Evolutionary conservation across 306 rosid species (phyloP).

Genomic region (Acacia crassicarpa): DNA sequence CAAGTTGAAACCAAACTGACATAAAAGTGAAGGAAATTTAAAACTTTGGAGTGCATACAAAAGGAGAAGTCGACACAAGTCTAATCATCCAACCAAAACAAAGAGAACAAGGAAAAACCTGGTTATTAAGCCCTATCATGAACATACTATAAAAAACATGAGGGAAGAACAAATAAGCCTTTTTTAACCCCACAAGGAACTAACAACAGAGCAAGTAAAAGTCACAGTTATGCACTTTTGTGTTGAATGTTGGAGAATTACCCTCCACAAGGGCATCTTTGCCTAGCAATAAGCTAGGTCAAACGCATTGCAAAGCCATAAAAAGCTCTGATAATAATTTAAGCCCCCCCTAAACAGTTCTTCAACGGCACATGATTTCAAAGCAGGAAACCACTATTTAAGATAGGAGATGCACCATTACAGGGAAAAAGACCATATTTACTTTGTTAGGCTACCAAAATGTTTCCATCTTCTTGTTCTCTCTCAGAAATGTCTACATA

Average conservation of each 20-base stretch:
- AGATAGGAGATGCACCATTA: no score
- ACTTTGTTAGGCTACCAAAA: not conserved
- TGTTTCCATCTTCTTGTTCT: not conserved
- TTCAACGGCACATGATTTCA: no score
- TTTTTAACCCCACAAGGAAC: not conserved
- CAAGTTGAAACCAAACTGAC: not conserved
- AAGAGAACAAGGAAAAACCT: not conserved
- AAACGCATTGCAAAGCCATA: not conserved
- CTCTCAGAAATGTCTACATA: not conserved
- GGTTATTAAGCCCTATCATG: not conserved
- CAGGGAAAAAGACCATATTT: not conserved
- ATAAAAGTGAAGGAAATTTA: not conserved
- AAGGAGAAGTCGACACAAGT: not conserved
- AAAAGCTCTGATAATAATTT: no score
- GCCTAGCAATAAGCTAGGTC: not conserved
- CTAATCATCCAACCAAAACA: not conserved
- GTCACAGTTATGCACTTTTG: not conserved
- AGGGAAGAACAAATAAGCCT: not conserved
- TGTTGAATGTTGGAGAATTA: not conserved
- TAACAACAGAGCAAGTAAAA: not conserved
- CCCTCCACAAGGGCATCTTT: not conserved
- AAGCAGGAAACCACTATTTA: not conserved
- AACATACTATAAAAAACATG: not conserved
- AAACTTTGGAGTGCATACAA: not conserved
- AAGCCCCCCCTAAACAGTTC: no score